Base-by-base conservation (phyloP, 2,329 filamentous ascomycete genomes). In the Cladosporium sp. region DNA sequence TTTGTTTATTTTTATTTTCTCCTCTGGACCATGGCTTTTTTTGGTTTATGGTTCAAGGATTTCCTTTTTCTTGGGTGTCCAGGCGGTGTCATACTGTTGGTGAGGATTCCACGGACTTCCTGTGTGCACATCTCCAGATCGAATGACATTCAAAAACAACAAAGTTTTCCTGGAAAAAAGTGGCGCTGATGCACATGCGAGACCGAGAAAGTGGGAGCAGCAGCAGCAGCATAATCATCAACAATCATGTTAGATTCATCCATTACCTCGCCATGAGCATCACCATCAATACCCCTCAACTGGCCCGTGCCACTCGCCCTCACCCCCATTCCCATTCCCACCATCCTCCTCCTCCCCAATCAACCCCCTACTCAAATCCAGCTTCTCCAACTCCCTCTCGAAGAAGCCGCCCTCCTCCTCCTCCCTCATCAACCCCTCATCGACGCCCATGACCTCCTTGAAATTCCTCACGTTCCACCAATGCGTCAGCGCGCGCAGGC, bases 381-480 rank as follows among this genome's bases (percentile, higher is more conserved):
- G 80, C 75, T 80, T 82, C 76, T 83, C 82, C 61, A 84, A 70
- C 72, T 84, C 82, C 40, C 79, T 72, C 12, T 77, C 75, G 69
- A 84, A 84, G 69, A 82, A 84, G 31, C 82, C 82, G 33, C 82
- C 82, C 65, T 79, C 76, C 66, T 79, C 76, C 66, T 78, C 76
- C 60, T 77, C 77, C 44, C 78, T 78, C 31, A 81, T 66, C 33
- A 81, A 71, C 6, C 63, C 69, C 64, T 70, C 69, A 21, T 75
- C 73, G 1, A 80, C 77, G 2, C 81, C 88, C 85, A 97, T 91
- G 66, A 89, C 86, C 66, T 93, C 90, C 23, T 91, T 91, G 74
- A 96, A 97, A 68, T 87, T 81, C 65, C 91, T 86, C 72, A 97
- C 82, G 77, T 97, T 97, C 82, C 91, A 92, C 93, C 95, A 99